Evolutionary conservation across 129 eudicot genomes (phyloP), one percentile per base, ranked within the genome.

Genomic region (Kitagawia praeruptora): DNA sequence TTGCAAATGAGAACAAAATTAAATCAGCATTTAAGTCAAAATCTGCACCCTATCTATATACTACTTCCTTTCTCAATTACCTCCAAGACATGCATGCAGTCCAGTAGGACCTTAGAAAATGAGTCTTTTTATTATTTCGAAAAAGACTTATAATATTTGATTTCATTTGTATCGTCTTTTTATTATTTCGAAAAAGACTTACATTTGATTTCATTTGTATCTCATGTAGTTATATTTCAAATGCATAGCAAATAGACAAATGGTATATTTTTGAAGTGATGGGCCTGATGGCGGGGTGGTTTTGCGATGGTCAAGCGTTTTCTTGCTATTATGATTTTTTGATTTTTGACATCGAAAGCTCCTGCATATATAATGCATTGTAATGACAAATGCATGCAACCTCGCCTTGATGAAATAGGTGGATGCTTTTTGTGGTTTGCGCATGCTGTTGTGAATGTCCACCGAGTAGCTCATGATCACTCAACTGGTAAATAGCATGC

Each of bases 1-100:
- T 5, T 40, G 81, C 31, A 70, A 41, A 51, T 77, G 81, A 74
- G 58, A 78, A 47, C 76, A 78, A 83, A 83, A 12, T 3, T 41
- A n/a, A 27, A 23, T 14, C 2, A 67, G 27, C 19, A 39, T 0
- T 41, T 6, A 83, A 67, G 86, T 77, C 82, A 48, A 79, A 78
- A 77, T 73, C 82, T 42, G 40, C 39, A 28, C 3, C 14, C 40
- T 44, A 39, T 39, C 48, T 37, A 56, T 72, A 14, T 2, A n/a
- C n/a, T 31, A 6, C 4, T 23, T 37, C 48, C 45, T 72, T 41
- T 16, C 46, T 39, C 49, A 41, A 16, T 72, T 42, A 45, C 76
- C 76, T 45, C 12, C 45, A 40, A 41, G 4, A 2, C 67, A 61
- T 46, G 48, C 67, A 58, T 75, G 69, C 45, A 61, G 51, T 74